Conservation (phyloP, 2,329 filamentous ascomycete species). For the Neonectria magnoliae region DNA sequence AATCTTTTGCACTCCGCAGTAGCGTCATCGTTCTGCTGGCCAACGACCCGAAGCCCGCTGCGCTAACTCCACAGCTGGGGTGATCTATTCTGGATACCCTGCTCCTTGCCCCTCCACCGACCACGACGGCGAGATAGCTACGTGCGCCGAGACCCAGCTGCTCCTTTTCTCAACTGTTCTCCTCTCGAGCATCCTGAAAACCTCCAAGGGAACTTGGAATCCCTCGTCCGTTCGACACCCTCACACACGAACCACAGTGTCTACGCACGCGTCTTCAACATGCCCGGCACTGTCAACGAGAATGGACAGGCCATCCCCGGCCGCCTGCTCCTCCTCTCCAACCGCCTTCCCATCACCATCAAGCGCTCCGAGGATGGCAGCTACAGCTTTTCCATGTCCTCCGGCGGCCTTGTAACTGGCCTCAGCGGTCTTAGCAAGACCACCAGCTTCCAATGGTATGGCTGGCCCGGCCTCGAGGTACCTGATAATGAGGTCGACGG, state of each 20-base stretch:
- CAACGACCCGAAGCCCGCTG: slow-evolving; percentile 37
- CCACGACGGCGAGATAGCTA: slow-evolving; percentile 34
- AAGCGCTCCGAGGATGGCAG: slow-evolving; percentile 91
- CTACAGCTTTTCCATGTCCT: slow-evolving; percentile 96
- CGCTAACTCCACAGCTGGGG: slow-evolving; percentile 42
- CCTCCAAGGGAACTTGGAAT: background rate
- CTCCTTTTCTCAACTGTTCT: slow-evolving; percentile 9
- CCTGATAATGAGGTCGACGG: slow-evolving; percentile 81
- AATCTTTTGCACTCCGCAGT: slow-evolving; percentile 38
- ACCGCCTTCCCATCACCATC: slow-evolving; percentile 95
- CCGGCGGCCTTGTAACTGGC: slow-evolving; percentile 92
- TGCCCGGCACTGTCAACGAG: slow-evolving; percentile 51
- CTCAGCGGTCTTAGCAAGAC: slow-evolving; percentile 91
- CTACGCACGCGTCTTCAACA: slow-evolving; percentile 33
- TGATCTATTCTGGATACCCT: slow-evolving; percentile 33
- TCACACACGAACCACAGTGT: background rate
- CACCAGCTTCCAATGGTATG: slow-evolving; percentile 97
- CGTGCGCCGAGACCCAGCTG: slow-evolving; percentile 29
- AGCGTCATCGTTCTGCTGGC: slow-evolving; percentile 41
- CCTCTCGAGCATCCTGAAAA: slow-evolving; percentile 3
- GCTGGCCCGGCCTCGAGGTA: slow-evolving; percentile 94
- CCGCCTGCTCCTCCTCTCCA: slow-evolving; percentile 86
- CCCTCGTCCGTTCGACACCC: background rate
- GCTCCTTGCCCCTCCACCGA: slow-evolving; percentile 43
- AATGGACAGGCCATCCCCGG: slow-evolving; percentile 50